Percentiles rank a stretch among this genome's conserved stretches.
Conservation (phyloP, 139 green algal species). For the Chlorella sp. region DNA sequence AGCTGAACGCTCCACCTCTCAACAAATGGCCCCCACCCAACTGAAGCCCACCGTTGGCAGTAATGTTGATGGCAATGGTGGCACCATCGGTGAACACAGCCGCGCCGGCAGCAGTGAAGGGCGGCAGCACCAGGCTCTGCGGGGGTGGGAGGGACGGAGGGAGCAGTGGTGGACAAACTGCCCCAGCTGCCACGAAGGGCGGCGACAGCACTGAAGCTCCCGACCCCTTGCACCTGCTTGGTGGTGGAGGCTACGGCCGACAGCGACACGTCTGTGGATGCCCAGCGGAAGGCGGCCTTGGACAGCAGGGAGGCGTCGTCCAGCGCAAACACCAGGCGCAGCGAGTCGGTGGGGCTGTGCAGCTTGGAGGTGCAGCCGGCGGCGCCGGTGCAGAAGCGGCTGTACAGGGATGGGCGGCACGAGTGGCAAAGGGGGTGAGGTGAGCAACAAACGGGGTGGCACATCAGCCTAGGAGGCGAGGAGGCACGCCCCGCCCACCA, state of each 20-base stretch:
- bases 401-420: no score
- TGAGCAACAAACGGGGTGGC: no score
- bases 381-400: conserved; percentile 18
- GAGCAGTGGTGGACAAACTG: no score
- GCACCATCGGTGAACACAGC: not conserved
- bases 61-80: not conserved
- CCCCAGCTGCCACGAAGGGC: no score
- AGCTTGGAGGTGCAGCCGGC: conserved; percentile 1
- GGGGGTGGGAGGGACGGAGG: not conserved
- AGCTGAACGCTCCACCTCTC: no score
- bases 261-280: not conserved
- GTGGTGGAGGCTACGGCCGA: not conserved
- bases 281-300: conserved; percentile 9
- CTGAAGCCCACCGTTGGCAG: not conserved
- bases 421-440: no score
- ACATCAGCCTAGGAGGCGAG: not conserved
- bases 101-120: not conserved
- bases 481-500: not conserved
- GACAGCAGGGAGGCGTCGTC: conserved; percentile 2
- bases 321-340: conserved; percentile 1
- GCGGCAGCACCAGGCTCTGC: conserved; percentile 11
- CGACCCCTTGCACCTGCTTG: not conserved
- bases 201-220: no score
- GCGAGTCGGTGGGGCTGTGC: not conserved
- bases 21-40: no score